Evolutionary conservation across 345 rosid genomes (phyloP).

Genomic region (Psidium friedrichsthalianum): DNA sequence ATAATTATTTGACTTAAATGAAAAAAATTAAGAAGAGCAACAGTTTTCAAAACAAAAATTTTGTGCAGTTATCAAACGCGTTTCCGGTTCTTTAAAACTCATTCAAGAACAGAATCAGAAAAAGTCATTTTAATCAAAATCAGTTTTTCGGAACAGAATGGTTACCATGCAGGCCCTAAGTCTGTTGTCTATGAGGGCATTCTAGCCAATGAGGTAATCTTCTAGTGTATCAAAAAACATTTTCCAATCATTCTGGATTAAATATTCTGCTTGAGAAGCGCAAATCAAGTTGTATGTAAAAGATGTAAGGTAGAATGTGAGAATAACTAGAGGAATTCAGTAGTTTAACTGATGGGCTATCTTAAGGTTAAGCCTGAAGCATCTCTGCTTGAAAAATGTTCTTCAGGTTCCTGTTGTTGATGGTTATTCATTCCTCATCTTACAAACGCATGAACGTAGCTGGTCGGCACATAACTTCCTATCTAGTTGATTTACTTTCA

Average conservation of each 20-base stretch:
- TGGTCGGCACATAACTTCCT: constrained; percentile 94
- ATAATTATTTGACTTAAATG: too few relatives aligned
- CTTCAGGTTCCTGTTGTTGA: constrained; percentile 97
- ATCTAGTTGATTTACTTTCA: constrained; percentile 92
- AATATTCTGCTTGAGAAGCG: neutral
- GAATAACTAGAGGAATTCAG: neutral
- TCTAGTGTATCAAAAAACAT: neutral
- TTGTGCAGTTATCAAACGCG: too few relatives aligned
- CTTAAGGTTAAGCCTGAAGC: constrained; percentile 2
- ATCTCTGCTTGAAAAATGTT: constrained; percentile 3
- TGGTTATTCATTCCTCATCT: constrained; percentile 98
- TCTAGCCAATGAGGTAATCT: neutral
- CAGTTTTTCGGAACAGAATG: too few relatives aligned
- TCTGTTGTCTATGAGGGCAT: neutral
- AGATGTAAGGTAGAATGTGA: neutral
- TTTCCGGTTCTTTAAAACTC: too few relatives aligned
- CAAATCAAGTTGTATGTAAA: neutral
- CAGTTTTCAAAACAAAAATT: too few relatives aligned
- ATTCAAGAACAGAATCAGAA: too few relatives aligned
- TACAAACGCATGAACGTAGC: constrained; percentile 98
- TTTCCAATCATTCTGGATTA: neutral
- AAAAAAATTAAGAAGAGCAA: too few relatives aligned
- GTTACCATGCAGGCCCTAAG: too few relatives aligned
- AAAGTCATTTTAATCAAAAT: too few relatives aligned
- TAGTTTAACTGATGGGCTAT: neutral